A percentile compares a stretch with the other conserved stretches of the same genome.
These are phyloP conservation scores for Curvularia eragrostidis DNA, from an alignment of 2,329 filamentous ascomycete genomes.

Conservation along the genomic window DNA sequence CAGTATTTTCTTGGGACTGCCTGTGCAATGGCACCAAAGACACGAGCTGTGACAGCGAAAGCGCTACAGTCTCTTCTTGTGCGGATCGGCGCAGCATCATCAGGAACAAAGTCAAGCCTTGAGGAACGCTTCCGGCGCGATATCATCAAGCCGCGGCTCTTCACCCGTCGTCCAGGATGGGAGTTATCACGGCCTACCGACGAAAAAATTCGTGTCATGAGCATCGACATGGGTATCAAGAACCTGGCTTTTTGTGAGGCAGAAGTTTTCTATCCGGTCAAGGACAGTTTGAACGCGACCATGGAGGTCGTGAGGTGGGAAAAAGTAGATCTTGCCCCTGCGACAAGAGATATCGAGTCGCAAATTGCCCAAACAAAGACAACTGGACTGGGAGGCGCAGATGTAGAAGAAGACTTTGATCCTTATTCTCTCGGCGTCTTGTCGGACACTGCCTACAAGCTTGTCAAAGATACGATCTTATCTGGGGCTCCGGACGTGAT, in stretches of 20 bases:
- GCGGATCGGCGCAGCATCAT: slow-evolving; percentile 64
- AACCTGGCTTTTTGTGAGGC: slow-evolving; percentile 79
- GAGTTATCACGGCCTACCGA: neutral
- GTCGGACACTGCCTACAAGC: slow-evolving; percentile 61
- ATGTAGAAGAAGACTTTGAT: slow-evolving; percentile 35
- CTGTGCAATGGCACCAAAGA: slow-evolving; percentile 25
- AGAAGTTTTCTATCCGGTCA: slow-evolving; percentile 36
- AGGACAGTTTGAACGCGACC: slow-evolving; percentile 13
- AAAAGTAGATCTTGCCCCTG: slow-evolving; percentile 36
- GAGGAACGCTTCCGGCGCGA: slow-evolving; percentile 58
- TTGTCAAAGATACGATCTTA: slow-evolving; percentile 60
- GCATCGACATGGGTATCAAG: slow-evolving; percentile 83
- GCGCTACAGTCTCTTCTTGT: slow-evolving; percentile 66
- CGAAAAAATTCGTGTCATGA: slow-evolving; percentile 62
- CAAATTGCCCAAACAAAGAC: neutral
- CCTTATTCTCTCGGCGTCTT: slow-evolving; percentile 62
- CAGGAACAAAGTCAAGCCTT: slow-evolving; percentile 67
- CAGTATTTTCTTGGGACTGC: neutral
- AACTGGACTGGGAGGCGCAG: neutral
- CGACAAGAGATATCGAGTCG: neutral
- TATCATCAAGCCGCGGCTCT: slow-evolving; percentile 24
- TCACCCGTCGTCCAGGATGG: slow-evolving; percentile 5
- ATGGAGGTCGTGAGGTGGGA: slow-evolving; percentile 43
- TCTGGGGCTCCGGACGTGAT: slow-evolving; percentile 68
- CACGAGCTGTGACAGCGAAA: slow-evolving; percentile 51